Base-by-base conservation (phyloP, 768 basidiomycete species). In the Cyclocybe cylindracea region DNA sequence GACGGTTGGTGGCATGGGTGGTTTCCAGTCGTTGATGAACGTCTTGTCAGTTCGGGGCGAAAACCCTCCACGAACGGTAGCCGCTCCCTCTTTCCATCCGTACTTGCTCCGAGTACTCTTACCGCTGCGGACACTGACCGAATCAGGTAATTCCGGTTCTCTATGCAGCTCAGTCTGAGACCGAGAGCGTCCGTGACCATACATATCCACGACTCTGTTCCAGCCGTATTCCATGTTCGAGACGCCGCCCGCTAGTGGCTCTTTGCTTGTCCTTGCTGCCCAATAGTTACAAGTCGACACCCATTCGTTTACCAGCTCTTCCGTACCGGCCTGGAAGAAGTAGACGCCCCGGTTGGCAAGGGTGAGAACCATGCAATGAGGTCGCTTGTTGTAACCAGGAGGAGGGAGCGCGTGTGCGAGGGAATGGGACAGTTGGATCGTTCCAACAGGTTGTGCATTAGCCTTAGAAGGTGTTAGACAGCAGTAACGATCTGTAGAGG, bases 201-300 rank as follows among this genome's bases (percentile, higher is more conserved):
- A 59, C 3, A 77, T 63, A 53, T 87, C 87, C 19, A 75, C 60
- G 7, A 93, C 79, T 14, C 91, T 81, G 66, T 85, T 95, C 97
- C 97, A 99, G 7, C 97, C 97, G 64, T 98, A 97, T 68, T 99
- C 97, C 91, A 98, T 96, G 72, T 98, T 99, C 44, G 93, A 94
- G 7, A 99, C 95, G 18, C 97, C 97, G 4, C 97, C 97, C 2
- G 90, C 81, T 2, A 99, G 79, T 1, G 97, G 97, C 65, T 98
- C 95, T 61, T 96, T 94, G 69, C 91, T 94, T 50, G 86, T 91
- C 40, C 97, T 79, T 2, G 96, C 97, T 0, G 97, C 92, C 97
- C 97, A 98, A 67, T 99, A 99, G 74, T 98, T 99, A 81, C 96
- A 98, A 0, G 97, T 97, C 37, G 91, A 87, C 6, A 97, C 95